A percentile compares a stretch with the other conserved stretches of the same genome.
Evolutionary conservation across 2,329 filamentous ascomycete genomes (phyloP).

Genomic region (Setomelanomma holmii): DNA sequence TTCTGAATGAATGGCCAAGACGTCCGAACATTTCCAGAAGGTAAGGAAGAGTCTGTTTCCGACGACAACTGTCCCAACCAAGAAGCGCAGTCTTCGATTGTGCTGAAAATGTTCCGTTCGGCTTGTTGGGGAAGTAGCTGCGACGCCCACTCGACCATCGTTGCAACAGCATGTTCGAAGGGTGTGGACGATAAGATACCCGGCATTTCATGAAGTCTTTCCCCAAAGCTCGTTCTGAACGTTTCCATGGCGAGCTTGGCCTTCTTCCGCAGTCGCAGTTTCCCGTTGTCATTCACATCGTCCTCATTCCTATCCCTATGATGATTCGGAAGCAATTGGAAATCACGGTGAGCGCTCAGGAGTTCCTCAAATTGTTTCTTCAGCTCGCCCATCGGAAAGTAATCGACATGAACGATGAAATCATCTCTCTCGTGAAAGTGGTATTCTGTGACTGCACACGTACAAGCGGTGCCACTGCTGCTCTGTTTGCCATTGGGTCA

Average conservation of each 20-base stretch:
- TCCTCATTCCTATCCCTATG: slow-evolving; percentile 14
- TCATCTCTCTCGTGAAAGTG: slow-evolving; percentile 44
- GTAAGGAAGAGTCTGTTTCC: slow-evolving; percentile 22
- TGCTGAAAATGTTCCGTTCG: slow-evolving; percentile 40
- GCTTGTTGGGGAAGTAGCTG: slow-evolving; percentile 10
- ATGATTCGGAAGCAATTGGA: slow-evolving; percentile 31
- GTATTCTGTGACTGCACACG: slow-evolving; percentile 59
- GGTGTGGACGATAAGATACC: slow-evolving; percentile 14
- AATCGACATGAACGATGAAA: slow-evolving; percentile 43
- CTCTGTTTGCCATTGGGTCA: slow-evolving; percentile 44
- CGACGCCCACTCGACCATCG: slow-evolving; percentile 21
- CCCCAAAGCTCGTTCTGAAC: slow-evolving; percentile 23
- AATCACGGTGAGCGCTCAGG: slow-evolving; percentile 49
- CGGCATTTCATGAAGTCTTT: slow-evolving; percentile 10
- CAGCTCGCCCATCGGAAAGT: slow-evolving; percentile 26
- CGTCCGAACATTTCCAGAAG: slow-evolving; percentile 10
- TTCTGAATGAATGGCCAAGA: slow-evolving; percentile 58
- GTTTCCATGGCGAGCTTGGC: slow-evolving; percentile 41
- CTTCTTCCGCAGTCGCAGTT: slow-evolving; percentile 29
- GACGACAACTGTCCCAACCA: slow-evolving; percentile 50
- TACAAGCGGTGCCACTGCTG: slow-evolving; percentile 55
- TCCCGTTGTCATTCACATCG: slow-evolving; percentile 1
- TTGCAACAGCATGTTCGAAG: slow-evolving; percentile 18
- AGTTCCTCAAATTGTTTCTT: slow-evolving; percentile 46
- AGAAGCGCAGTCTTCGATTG: slow-evolving; percentile 47